phyloP scores from a whole-genome alignment of 441 rosid genomes.

The Hypseocharis bilobata region DNA sequence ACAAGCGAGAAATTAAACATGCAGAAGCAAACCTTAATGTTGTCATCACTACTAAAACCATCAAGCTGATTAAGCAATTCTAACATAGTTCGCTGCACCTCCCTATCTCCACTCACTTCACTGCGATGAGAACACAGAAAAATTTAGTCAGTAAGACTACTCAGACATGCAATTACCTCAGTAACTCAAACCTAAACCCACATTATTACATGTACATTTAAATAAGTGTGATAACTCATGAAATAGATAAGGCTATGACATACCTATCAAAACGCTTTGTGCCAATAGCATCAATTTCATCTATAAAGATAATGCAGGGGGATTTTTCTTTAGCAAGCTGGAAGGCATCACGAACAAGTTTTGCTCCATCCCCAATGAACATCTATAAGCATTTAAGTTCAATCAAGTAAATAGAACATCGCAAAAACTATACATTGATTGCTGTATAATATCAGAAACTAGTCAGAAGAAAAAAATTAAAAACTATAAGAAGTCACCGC shows the following conservation, averaged over 20 bases:
- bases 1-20: neutral
- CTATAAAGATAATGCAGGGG: slow-evolving; percentile 92
- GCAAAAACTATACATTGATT: neutral
- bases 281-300: slow-evolving; percentile 96
- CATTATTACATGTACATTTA: neutral
- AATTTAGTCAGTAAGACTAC: neutral
- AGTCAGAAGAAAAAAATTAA: too few species aligned
- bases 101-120: slow-evolving; percentile 98
- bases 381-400: slow-evolving; percentile 42
- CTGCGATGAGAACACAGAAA: slow-evolving; percentile 35
- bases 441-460: too few species aligned
- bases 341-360: slow-evolving; percentile 36
- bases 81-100: slow-evolving; percentile 92
- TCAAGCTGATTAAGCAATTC: slow-evolving; percentile 94
- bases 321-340: slow-evolving; percentile 96
- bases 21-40: slow-evolving; percentile 57
- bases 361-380: slow-evolving; percentile 95
- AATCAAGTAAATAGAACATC: neutral
- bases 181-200: neutral
- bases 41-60: slow-evolving; percentile 90
- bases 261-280: slow-evolving; percentile 94
- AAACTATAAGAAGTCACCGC: too few species aligned
- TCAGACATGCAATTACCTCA: neutral
- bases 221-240: neutral
- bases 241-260: neutral